Conservation (phyloP, 495 filamentous ascomycete genomes). For the Aspergillus affinis region DNA sequence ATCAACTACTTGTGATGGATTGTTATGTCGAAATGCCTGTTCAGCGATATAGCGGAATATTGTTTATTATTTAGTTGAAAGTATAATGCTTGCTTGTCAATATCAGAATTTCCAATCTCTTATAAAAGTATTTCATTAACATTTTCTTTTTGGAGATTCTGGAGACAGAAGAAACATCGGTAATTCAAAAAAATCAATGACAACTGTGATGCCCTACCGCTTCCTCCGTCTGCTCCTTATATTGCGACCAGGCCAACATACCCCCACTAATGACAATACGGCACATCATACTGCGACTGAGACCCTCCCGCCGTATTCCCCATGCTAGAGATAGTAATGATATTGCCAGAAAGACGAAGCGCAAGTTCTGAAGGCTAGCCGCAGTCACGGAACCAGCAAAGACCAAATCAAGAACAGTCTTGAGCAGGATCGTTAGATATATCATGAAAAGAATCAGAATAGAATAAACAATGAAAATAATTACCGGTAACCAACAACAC, state of each 20-base stretch:
- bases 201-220: constrained; percentile 5
- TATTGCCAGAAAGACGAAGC: constrained; percentile 11
- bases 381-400: constrained; percentile 12
- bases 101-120: too few relatives aligned
- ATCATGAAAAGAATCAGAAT: neutral
- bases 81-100: too few relatives aligned
- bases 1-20: neutral
- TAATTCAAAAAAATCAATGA: too few relatives aligned
- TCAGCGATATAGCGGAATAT: neutral
- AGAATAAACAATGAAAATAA: too few relatives aligned
- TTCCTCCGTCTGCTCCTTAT: constrained; percentile 4
- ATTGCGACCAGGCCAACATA: constrained; percentile 9
- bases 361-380: constrained; percentile 5
- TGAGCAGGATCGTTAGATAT: neutral
- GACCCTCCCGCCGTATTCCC: constrained; percentile 9
- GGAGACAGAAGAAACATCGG: too few relatives aligned
- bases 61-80: neutral
- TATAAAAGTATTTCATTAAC: too few relatives aligned
- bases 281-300: constrained; percentile 7
- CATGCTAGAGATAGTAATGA: constrained; percentile 5
- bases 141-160: too few relatives aligned
- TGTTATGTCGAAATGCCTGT: neutral
- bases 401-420: constrained; percentile 9
- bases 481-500: constrained; percentile 15
- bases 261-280: constrained; percentile 7